Base-by-base conservation (phyloP, 345 rosid genomes). In the Zanthoxylum bungeanum region DNA sequence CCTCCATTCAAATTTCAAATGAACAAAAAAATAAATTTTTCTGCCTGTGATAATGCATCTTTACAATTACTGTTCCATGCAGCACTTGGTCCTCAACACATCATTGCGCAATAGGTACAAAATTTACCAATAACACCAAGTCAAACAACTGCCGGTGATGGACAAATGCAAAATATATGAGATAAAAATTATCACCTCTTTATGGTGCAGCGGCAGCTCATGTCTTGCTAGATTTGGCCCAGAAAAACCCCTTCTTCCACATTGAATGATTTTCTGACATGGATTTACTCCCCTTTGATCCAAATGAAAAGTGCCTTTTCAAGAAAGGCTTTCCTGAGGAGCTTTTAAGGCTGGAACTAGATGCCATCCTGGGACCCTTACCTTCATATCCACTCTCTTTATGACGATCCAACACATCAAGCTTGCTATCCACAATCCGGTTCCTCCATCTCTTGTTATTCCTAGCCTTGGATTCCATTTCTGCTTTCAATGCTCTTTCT, bases 181-280 rank as follows among this genome's bases (percentile, higher is more conserved):
- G 57, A 57, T 50, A 36, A 40, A 66, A 34, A 64, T 60, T 33
- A 82, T 74, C 64, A 83, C 87, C 86, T 73, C 80, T 74, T 42
- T 61, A 62, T 9, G 22, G 62, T 71, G 42, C 71, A 79, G 49
- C 61, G 21, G 71, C 65, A 70, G 74, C 70, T 93, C 86, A 95
- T 19, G 78, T 90, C 87, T 85, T 91, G 83, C 90, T 74, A 72
- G 96, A 88, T 73, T 87, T 91, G 65, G 93, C 76, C 98, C 99
- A 95, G 78, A 95, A 93, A 80, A 92, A 80, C 37, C 96, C 93
- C 70, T 85, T 91, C 88, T 79, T 95, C 80, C 81, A 75, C 7
- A 77, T 50, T 17, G 85, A 59, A 60, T 83, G 81, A 73, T 75
- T 86, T 73, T 88, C 97, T 66, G 81, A 57, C n/a, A 79, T 36